Conservation (phyloP, 1,139 yeast genomes). For the Scheffersomyces illinoinensis region DNA sequence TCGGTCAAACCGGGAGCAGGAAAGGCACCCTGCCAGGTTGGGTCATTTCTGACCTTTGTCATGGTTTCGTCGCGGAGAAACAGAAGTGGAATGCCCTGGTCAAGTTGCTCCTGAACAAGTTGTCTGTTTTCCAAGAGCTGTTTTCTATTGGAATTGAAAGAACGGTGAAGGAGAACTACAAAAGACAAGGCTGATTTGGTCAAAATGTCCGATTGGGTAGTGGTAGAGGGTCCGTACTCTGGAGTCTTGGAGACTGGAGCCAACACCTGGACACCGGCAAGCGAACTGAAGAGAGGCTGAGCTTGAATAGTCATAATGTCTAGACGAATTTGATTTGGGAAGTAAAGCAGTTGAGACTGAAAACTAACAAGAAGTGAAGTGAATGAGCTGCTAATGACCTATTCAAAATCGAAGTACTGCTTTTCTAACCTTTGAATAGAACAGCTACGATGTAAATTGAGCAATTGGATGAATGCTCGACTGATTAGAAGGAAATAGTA, state of each 20-base stretch:
- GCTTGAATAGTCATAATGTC: background rate
- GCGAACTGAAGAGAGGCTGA: conserved; percentile 1
- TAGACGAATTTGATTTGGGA: background rate
- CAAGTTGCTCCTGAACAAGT: conserved; percentile 12
- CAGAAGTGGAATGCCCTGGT: conserved; percentile 12
- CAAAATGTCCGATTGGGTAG: conserved; percentile 17
- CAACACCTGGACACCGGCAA: conserved; percentile 12
- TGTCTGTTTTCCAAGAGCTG: conserved; percentile 13
- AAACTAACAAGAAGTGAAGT: too few relatives aligned
- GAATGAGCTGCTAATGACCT: too few relatives aligned
- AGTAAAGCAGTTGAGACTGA: background rate
- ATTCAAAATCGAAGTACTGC: background rate
- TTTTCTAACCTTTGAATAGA: background rate
- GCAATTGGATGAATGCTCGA: background rate
- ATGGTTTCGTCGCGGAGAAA: conserved; percentile 11
- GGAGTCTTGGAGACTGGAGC: conserved; percentile 11
- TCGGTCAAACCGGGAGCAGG: conserved; percentile 17
- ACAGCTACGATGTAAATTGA: background rate
- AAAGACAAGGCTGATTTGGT: conserved; percentile 16
- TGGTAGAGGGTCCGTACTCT: conserved; percentile 9
- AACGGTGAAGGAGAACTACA: conserved; percentile 16
- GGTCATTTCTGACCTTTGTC: conserved; percentile 11
- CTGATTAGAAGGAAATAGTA: too few relatives aligned
- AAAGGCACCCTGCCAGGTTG: conserved; percentile 16
- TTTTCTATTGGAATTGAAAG: conserved; percentile 15